Percentiles rank a stretch among this genome's conserved stretches.
These are phyloP conservation scores for Trypanosoma vivax DNA, from an alignment of 208 protist species.

Conservation along the genomic window DNA sequence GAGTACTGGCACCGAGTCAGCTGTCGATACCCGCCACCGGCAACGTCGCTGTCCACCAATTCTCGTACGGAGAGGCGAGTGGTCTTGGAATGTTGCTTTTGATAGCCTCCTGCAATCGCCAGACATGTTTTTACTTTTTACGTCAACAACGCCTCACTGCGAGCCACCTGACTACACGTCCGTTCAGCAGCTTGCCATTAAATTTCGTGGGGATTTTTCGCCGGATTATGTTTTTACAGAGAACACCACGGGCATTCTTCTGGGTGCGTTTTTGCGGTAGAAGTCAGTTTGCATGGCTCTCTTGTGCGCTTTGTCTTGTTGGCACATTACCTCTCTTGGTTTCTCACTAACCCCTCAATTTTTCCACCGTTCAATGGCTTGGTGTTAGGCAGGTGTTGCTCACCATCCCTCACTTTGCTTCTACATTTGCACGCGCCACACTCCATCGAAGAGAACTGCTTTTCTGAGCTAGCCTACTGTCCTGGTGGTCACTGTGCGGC, in stretches of 20 bases:
- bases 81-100: not conserved
- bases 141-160: slow-evolving; percentile 60
- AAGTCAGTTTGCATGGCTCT: too few relatives aligned
- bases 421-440: too few relatives aligned
- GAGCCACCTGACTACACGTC: slow-evolving; percentile 51
- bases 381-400: too few relatives aligned
- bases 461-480: too few relatives aligned
- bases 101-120: slow-evolving; percentile 11
- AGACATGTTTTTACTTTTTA: slow-evolving; percentile 22
- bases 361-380: too few relatives aligned
- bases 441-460: too few relatives aligned
- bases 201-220: slow-evolving; percentile 1
- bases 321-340: too few relatives aligned
- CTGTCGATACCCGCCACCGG: not conserved
- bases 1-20: not conserved
- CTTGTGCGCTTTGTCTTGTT: too few relatives aligned
- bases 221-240: slow-evolving; percentile 27
- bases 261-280: too few relatives aligned
- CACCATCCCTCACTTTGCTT: too few relatives aligned
- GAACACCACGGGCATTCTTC: slow-evolving; percentile 14
- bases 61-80: slow-evolving; percentile 15
- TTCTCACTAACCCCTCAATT: too few relatives aligned
- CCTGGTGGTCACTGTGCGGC: too few relatives aligned
- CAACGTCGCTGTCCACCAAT: slow-evolving; percentile 1
- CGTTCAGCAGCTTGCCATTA: slow-evolving; percentile 8